phyloP scores from a whole-genome alignment of 768 basidiomycete species.

The Kwoniella dendrophila region DNA sequence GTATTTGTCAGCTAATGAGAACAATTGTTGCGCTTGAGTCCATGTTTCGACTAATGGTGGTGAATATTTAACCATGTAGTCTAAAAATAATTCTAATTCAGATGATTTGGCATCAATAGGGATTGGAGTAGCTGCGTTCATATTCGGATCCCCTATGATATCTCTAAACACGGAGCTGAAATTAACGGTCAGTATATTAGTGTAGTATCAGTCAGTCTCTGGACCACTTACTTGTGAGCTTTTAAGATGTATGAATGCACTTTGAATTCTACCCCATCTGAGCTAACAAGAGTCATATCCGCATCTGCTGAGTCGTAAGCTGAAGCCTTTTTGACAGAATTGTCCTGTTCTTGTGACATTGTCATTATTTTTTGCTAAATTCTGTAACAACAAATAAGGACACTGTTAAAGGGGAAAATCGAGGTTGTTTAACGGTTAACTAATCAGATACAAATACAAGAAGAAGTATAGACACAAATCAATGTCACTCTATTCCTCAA shows the following conservation, averaged over 20 bases:
- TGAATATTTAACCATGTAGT: not conserved
- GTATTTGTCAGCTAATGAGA: not conserved
- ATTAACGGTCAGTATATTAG: too few species aligned
- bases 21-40: not conserved
- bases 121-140: not conserved
- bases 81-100: not conserved
- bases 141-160: not conserved
- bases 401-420: too few species aligned
- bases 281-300: constrained; percentile 14
- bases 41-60: not conserved
- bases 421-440: too few species aligned
- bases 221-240: constrained; percentile 16
- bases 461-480: too few species aligned
- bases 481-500: too few species aligned
- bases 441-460: too few species aligned
- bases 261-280: constrained; percentile 6
- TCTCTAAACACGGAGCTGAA: not conserved
- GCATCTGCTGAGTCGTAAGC: not conserved
- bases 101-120: not conserved
- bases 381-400: too few species aligned
- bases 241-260: constrained; percentile 21
- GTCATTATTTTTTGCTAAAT: too few species aligned
- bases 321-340: too few species aligned
- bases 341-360: too few species aligned
- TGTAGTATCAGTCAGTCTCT: too few species aligned